Base-by-base conservation (phyloP, 75 land plant species). In the Pinus tabuliformis region DNA sequence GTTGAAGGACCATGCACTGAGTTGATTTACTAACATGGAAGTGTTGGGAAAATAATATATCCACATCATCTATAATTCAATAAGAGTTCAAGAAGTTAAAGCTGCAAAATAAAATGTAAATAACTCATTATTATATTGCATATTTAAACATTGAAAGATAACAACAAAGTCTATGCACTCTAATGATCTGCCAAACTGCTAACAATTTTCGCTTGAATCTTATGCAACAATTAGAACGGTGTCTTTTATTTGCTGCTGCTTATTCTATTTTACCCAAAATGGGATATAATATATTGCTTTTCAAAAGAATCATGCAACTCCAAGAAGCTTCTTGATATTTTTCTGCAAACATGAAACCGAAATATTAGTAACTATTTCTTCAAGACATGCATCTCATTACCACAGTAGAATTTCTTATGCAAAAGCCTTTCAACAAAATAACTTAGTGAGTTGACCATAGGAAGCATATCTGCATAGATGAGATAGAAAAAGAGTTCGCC, bases 271-370 rank as follows among this genome's bases (percentile, higher is more conserved):
- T 68, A 68, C 5, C 22, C 7, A 37, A 18, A 39, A 9, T 18
- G 42, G 17, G 9, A 13, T 42, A 45, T 68, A 68, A 68, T 9
- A 1, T 9, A 39, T 68, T 11, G 64, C 45, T 17, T 7, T 21
- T 39, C 12, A 20, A 45, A 11, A 68, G 72, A 18, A 68, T 76
- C 45, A 75, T 6, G 24, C 28, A 9, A 75, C 39, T 30, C 37
- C 76, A 16, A 75, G 24, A 6, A 60, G 66, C 70, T 61, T 15
- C 68, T 75, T 75, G 42, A 75, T 75, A 22, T 75, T 64, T 60
- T 75, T 75, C 76, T 75, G 76, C 65, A 75, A 21, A 28, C 81
- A 16, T 78, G 33, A 76, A 65, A 68, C 4, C n/a, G 22, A 39
- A 39, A 39, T 39, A 68, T 68, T 13, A 24, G 30, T 64, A 36